Conservation (phyloP, 169 alveolate species). For the Perkinsus marinus region DNA sequence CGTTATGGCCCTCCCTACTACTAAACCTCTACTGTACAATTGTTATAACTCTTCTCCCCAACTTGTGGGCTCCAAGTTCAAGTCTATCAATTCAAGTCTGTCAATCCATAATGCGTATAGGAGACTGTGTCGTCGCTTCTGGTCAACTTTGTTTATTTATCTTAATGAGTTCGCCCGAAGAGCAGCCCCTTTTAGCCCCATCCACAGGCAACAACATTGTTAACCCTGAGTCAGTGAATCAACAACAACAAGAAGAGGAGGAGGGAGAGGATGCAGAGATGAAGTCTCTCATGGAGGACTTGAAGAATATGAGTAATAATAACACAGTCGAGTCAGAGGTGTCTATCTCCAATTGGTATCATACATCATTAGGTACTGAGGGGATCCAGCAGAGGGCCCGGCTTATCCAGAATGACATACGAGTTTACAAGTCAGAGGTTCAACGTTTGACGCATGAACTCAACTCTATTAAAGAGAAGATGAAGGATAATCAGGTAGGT, state of each 20-base stretch:
- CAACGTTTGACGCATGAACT: conserved; percentile 19
- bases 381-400: conserved; percentile 22
- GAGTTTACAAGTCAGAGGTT: conserved; percentile 24
- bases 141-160: not conserved
- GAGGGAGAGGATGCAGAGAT: not conserved
- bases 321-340: no score
- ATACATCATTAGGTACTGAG: not conserved
- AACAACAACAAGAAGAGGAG: no score
- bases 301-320: not conserved
- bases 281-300: not conserved
- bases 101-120: not conserved
- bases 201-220: not conserved
- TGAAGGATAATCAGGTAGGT: conserved; percentile 28
- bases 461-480: conserved; percentile 26
- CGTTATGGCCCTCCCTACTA: not conserved
- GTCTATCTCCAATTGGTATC: no score
- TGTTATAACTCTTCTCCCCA: not conserved
- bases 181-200: not conserved
- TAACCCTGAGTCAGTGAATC: no score
- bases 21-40: not conserved
- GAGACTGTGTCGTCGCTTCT: not conserved
- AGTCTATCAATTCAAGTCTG: not conserved
- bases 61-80: not conserved
- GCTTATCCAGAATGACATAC: conserved; percentile 37
- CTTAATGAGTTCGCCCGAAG: not conserved